Conservation (phyloP, 139 green algal genomes). For the Closterium sp. region DNA sequence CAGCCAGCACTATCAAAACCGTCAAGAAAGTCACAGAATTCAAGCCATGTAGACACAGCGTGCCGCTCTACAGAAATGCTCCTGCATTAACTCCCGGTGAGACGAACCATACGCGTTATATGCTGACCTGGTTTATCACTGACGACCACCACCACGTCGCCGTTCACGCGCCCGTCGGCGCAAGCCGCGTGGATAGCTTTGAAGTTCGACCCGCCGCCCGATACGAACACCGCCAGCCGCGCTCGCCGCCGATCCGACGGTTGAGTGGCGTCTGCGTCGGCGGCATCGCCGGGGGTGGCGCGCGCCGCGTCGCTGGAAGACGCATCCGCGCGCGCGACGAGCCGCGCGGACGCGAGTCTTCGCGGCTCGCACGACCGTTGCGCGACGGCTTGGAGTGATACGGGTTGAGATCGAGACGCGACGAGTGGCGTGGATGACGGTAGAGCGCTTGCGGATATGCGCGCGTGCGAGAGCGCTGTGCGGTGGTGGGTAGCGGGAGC, state of each 20-base stretch:
- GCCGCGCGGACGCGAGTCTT: not conserved
- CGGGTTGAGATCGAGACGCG: not conserved
- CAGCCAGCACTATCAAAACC: too few relatives aligned
- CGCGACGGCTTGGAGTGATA: not conserved
- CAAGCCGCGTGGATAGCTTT: slow-evolving; percentile 46
- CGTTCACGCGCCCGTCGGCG: slow-evolving; percentile 30
- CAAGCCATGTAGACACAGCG: too few relatives aligned
- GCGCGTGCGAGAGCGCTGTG: not conserved
- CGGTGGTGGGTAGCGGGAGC: not conserved
- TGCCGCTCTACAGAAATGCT: not conserved
- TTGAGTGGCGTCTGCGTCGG: not conserved
- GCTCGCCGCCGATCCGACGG: not conserved
- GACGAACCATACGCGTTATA: not conserved
- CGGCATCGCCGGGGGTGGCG: too few relatives aligned
- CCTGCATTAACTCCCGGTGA: not conserved
- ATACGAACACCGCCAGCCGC: slow-evolving; percentile 57
- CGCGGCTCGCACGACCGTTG: not conserved
- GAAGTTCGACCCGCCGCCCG: slow-evolving; percentile 58
- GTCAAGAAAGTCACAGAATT: too few relatives aligned
- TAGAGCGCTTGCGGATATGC: not conserved
- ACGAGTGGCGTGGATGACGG: not conserved
- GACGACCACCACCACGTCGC: slow-evolving; percentile 50
- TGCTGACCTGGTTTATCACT: slow-evolving; percentile 46
- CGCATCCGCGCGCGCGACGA: not conserved
- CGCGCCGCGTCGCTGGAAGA: not conserved